Evolutionary conservation across 257 asterid species (phyloP), one percentile per base, ranked within the genome.

Genomic region (Rauvolfia tetraphylla): DNA sequence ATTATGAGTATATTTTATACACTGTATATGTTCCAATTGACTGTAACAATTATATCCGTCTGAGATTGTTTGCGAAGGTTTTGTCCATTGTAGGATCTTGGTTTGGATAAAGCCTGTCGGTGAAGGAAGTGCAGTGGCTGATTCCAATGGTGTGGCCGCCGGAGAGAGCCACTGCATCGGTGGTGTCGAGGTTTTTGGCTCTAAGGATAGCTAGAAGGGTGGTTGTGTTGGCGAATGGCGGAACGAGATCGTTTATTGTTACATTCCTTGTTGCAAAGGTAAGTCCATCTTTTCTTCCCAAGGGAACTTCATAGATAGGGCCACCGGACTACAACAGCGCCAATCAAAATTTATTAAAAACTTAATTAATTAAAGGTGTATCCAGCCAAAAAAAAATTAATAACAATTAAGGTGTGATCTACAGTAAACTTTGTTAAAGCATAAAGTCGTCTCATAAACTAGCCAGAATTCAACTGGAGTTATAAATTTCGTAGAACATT

Each of bases 81-180:
- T 84, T 46, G 79, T 89, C 95, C 92, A 91, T 87, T 66, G 79
- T 76, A 1, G 93, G 74, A 80, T 91, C 97, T 46, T 83, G 95
- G 0, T 69, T 79, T 1, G 95, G 97, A 80, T 91, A 91, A 74
- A 91, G 95, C n/a, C 97, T 86, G 54, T 33, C 25, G 4, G 89
- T 82, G 88, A 91, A 91, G 76, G 97, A 85, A 54, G 44, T 3
- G 86, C 97, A 91, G 46, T 84, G 88, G 71, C 87, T 33, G 65
- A 87, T 29, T 1, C 97, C 97, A 53, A 91, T 91, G 75, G 97
- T 91, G 93, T 91, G 97, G 76, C 92, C 91, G 14, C 97, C 97
- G 18, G 95, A 91, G 63, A 91, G 95, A 0, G 97, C 87, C 49
- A 91, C 93, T 2, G 88, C 89, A 51, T 88, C 97, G 65, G 93